Evolutionary conservation across 352 stramenopile species (phyloP), one percentile per base, ranked within the genome.

Genomic region (Phytophthora sp.): DNA sequence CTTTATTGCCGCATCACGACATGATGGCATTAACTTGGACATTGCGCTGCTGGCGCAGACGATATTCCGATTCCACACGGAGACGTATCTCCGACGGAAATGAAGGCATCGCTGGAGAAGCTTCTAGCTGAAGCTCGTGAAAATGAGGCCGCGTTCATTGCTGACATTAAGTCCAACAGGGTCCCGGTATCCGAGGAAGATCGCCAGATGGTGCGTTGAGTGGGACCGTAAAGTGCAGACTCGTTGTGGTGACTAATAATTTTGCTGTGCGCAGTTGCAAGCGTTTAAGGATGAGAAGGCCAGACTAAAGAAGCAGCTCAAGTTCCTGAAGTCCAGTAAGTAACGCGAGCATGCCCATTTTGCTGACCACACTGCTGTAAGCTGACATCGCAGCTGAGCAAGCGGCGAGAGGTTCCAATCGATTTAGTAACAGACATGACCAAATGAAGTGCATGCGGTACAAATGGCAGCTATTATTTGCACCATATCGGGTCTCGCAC

Each of bases 241-340:
- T 39, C 39, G 15, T 26, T 45, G 23, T 11, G 13, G 13, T 29
- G 15, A 8, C 21, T 59, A 23, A 62, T 31, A 27, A 3, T 57
- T 36, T 52, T 66, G 61, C 13, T 61, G 11, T 61, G 31, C 53
- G 4, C 60, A 94, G 86, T 38, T 91, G 35, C 78, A 94, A 79
- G 86, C 84, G 30, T 94, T 89, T 71, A 94, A 94, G 61, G 82
- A 93, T 58, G 88, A 95, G 61, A 95, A 95, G 59, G 75, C 84
- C 20, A 77, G 86, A 69, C 63, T 94, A 63, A 93, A 95, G 64
- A 89, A 93, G 66, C 78, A 95, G 67, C 82, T 95, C 58, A 91
- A 92, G 69, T 82, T 89, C 33, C 41, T 93, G 58, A 81, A 88
- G 63, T 79, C 68, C 41, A 82, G 55, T 64, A 90, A 90, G 67